A percentile compares a stretch with the other conserved stretches of the same genome.
Conservation (phyloP, 768 basidiomycete species). For the Lentinula raphanica region DNA sequence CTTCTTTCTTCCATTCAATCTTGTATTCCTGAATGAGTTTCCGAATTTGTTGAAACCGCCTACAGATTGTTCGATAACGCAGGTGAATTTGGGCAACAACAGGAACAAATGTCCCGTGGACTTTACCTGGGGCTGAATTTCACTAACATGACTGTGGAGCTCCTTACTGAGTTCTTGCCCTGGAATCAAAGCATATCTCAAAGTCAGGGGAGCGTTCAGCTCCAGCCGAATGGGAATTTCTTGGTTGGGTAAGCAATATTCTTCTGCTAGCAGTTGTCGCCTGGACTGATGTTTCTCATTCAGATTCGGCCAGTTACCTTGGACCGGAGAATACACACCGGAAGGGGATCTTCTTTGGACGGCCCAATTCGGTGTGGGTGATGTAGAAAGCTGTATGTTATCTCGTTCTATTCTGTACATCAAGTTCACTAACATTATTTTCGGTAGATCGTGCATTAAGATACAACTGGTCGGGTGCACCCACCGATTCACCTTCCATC, state of each 20-base stretch:
- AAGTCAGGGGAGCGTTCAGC: constrained; percentile 6
- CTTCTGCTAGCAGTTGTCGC: neutral
- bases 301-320: neutral
- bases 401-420: neutral
- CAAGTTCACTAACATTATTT: neutral
- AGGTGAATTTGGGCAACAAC: neutral
- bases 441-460: neutral
- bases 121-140: constrained; percentile 5
- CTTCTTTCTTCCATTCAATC: neutral
- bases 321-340: neutral
- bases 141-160: neutral
- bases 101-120: constrained; percentile 1
- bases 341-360: neutral
- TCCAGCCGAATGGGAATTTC: constrained; percentile 5
- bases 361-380: constrained; percentile 5
- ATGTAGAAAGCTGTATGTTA: constrained; percentile 3
- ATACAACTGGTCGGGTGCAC: constrained; percentile 11
- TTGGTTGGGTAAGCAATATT: neutral
- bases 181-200: neutral
- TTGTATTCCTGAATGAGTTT: too few species aligned
- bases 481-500: constrained; percentile 10
- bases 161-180: neutral
- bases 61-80: constrained; percentile 5
- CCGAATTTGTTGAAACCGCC: neutral
- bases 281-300: neutral